Percentiles rank a stretch among this genome's conserved stretches.
Evolutionary conservation across 495 filamentous ascomycete species (phyloP).

Genomic region (Podospora appendiculata): DNA sequence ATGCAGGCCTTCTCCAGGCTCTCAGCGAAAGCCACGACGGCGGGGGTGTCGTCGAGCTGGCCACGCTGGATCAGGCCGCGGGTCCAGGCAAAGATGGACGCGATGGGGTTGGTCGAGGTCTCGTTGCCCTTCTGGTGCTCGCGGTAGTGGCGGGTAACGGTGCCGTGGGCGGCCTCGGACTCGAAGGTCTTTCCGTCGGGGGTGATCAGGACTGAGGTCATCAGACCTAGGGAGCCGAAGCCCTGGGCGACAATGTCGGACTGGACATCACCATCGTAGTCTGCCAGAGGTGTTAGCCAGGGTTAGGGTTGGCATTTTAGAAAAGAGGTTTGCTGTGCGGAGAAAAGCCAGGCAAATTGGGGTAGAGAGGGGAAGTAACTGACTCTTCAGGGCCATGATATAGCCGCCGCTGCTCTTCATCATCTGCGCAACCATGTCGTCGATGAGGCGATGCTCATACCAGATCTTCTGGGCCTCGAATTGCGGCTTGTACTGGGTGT

Average conservation of each 20-base stretch:
- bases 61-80: constrained; percentile 89
- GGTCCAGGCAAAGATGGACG: constrained; percentile 98
- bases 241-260: constrained; percentile 97
- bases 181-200: constrained; percentile 94
- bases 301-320: too few species aligned
- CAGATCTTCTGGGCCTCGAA: constrained; percentile 91
- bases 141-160: constrained; percentile 95
- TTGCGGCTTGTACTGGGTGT: constrained; percentile 72
- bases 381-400: constrained; percentile 96
- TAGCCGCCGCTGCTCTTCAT: constrained; percentile 94
- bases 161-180: constrained; percentile 96
- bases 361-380: constrained; percentile 20
- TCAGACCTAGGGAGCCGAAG: constrained; percentile 94
- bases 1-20: constrained; percentile 88
- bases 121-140: constrained; percentile 96
- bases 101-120: constrained; percentile 98
- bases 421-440: constrained; percentile 99
- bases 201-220: constrained; percentile 95
- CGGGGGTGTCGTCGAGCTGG: constrained; percentile 79
- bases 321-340: too few species aligned
- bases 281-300: constrained; percentile 26
- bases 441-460: constrained; percentile 98
- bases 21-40: constrained; percentile 83
- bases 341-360: background rate
- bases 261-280: constrained; percentile 99